Evolutionary conservation across 75 land plant species (phyloP), one percentile per base, ranked within the genome.

Genomic region (Selaginella tamariscina): DNA sequence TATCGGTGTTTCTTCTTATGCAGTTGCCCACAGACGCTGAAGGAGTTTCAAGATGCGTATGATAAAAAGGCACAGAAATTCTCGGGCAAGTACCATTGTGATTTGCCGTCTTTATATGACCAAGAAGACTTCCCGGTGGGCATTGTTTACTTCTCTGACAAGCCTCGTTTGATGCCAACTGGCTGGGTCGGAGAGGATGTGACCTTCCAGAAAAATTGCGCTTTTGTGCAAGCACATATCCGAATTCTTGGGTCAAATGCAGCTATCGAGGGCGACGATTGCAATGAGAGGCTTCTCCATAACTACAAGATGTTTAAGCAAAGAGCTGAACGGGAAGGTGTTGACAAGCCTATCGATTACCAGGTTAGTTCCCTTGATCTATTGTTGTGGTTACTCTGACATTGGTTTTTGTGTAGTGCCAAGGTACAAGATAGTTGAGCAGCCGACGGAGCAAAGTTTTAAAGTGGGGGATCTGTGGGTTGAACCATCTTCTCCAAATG

Each of bases 91-190:
- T 39, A 39, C 49, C 49, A 39, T 39, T 39, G 49, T 39, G 49
- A 39, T 39, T 39, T 39, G 49, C 49, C 49, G 15, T 39, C 49
- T 39, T 39, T 39, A 39, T 39, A 39, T 39, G 49, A 39, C 49
- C 5, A 5, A 39, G 49, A 39, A 39, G 15, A 39, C 49, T 39
- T 39, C 49, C 49, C 49, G 49, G 49, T 39, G 49, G 49, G 49
- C 49, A 39, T 39, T 39, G 49, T 39, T 39, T 39, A 39, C 49
- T 39, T 39, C 49, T 39, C 49, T 15, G 15, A 39, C 49, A 39
- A 39, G 49, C 49, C 49, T 39, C 15, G 49, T 39, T 39, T 39
- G 49, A 39, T 39, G 49, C 49, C 49, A 39, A 39, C 49, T 39
- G 49, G 49, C 49, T 39, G 49, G 11, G 11, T 39, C 49, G 49